Percentiles rank a stretch among this genome's conserved stretches.
Conservation (phyloP, 176 grass and related monocot genomes). For the Canna indica region DNA sequence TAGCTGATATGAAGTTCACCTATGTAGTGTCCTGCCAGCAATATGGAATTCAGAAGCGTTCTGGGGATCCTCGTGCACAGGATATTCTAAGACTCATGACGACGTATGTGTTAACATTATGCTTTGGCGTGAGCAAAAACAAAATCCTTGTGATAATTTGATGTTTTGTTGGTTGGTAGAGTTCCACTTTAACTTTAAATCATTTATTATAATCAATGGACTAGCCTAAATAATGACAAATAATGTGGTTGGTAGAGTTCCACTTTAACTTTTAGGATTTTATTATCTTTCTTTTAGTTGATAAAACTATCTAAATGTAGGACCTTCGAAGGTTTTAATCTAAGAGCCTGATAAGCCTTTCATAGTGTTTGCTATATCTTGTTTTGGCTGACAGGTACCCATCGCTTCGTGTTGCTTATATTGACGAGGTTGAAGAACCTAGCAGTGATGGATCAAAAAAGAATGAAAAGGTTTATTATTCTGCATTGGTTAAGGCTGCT, state of each 20-base stretch:
- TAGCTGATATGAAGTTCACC: slow-evolving; percentile 98
- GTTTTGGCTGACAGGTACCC: slow-evolving; percentile 51
- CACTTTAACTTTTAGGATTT: too few species aligned
- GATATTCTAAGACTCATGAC: slow-evolving; percentile 86
- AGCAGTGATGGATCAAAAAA: slow-evolving; percentile 42
- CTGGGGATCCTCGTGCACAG: slow-evolving; percentile 52
- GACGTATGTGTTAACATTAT: slow-evolving; percentile 30
- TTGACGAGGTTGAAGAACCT: slow-evolving; percentile 91
- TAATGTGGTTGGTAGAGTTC: too few species aligned
- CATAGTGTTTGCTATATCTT: not conserved
- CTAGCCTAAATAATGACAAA: too few species aligned
- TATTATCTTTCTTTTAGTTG: too few species aligned
- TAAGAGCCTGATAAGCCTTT: too few species aligned
- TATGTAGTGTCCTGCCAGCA: slow-evolving; percentile 89
- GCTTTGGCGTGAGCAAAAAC: not conserved
- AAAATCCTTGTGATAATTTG: not conserved
- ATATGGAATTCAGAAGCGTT: slow-evolving; percentile 90
- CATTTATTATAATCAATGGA: not conserved
- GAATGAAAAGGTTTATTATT: slow-evolving; percentile 93
- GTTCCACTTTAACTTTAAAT: not conserved
- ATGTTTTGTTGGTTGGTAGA: not conserved
- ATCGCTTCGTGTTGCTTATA: slow-evolving; percentile 89
- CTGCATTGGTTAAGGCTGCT: slow-evolving; percentile 83
- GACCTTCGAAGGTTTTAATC: not conserved
- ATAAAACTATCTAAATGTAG: too few species aligned